Conservation (phyloP, 2,329 filamentous ascomycete species). For the Bipolaris cookei region DNA sequence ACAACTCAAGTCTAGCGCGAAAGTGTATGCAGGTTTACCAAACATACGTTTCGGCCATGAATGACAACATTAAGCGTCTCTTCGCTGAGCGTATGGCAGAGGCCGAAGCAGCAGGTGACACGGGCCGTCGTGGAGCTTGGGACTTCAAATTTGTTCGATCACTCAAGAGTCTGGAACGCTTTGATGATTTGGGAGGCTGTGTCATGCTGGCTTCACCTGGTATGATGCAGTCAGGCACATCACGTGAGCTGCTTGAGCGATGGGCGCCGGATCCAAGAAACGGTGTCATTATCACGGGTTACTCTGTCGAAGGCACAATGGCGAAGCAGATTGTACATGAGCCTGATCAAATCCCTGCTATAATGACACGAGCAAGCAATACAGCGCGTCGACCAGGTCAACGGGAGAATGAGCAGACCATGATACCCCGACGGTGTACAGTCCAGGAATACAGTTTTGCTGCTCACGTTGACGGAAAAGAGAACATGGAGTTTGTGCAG, state of each 20-base stretch:
- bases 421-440: constrained; percentile 91
- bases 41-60: constrained; percentile 98
- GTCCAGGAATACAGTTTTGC: constrained; percentile 96
- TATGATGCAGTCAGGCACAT: constrained; percentile 98
- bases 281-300: constrained; percentile 97
- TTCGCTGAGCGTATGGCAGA: constrained; percentile 92
- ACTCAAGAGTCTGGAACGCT: constrained; percentile 89
- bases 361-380: constrained; percentile 69
- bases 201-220: constrained; percentile 97
- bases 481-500: constrained; percentile 97
- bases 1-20: constrained; percentile 90
- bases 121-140: constrained; percentile 83
- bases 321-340: constrained; percentile 94
- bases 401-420: constrained; percentile 79
- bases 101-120: constrained; percentile 79
- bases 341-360: constrained; percentile 90
- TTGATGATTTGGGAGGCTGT: constrained; percentile 93
- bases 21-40: constrained; percentile 99
- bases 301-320: constrained; percentile 98
- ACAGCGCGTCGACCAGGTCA: constrained; percentile 66
- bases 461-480: constrained; percentile 92
- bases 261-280: constrained; percentile 98
- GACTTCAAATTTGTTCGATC: constrained; percentile 95
- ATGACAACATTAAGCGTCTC: constrained; percentile 97
- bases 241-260: constrained; percentile 86